Evolutionary conservation across 192 early-diverging fungal species (phyloP).

Genomic region (Rhizoclosmatium sp.): DNA sequence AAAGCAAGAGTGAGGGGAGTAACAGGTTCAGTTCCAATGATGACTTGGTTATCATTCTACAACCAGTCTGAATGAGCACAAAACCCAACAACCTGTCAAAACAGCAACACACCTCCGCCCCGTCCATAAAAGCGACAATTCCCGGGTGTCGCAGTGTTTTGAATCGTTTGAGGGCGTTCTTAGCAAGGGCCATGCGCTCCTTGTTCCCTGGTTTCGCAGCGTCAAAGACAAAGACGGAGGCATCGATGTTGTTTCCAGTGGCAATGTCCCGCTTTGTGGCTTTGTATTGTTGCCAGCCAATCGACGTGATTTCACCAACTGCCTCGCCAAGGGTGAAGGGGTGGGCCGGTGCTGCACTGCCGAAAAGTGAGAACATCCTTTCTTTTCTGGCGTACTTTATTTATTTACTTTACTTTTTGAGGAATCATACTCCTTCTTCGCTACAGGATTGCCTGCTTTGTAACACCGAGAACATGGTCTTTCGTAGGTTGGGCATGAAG

Average conservation of each 20-base stretch:
- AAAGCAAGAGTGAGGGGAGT: slow-evolving; percentile 65
- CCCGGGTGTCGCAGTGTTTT: slow-evolving; percentile 92
- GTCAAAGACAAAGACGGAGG: slow-evolving; percentile 86
- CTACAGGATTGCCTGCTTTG: background rate
- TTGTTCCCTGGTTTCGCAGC: slow-evolving; percentile 55
- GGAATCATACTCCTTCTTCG: too few species aligned
- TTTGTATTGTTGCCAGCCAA: slow-evolving; percentile 44
- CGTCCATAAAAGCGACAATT: slow-evolving; percentile 84
- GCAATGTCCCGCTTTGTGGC: slow-evolving; percentile 67
- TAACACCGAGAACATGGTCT: background rate
- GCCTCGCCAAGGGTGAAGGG: slow-evolving; percentile 24
- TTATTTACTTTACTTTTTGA: too few species aligned
- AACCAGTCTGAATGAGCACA: background rate
- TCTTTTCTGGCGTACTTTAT: too few species aligned
- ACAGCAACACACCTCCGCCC: slow-evolving; percentile 73
- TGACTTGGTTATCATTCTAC: slow-evolving; percentile 76
- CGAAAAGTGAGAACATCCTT: background rate
- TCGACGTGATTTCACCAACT: background rate
- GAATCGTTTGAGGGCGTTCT: slow-evolving; percentile 85
- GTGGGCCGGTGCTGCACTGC: slow-evolving; percentile 11
- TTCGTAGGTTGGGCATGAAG: background rate
- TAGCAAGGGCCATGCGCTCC: slow-evolving; percentile 81
- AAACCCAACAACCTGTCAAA: background rate
- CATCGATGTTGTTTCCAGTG: slow-evolving; percentile 53
- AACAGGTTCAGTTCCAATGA: slow-evolving; percentile 89